Base-by-base conservation (phyloP, 495 filamentous ascomycete genomes). In the Penicillium robsamsonii region DNA sequence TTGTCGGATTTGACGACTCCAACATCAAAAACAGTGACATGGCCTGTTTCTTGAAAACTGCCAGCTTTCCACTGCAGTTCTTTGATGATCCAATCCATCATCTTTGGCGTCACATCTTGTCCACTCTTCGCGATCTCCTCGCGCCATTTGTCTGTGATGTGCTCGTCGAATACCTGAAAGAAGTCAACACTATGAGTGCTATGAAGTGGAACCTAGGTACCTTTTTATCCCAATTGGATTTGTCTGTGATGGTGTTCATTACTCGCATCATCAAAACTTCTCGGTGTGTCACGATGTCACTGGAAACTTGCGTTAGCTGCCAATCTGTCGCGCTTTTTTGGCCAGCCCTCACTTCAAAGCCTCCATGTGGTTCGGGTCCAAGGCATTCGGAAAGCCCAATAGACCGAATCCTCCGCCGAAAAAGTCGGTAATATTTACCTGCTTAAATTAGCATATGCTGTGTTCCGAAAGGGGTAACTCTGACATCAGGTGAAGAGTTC, bases 71-170 rank as follows among this genome's bases (percentile, higher is more conserved):
- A 76, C 11, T 72, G 70, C 11, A 84, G 65, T 57, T 86, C 83
- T 33, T 65, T 53, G 46, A 84, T 71, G 58, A 81, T 75, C 58
- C 70, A 77, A 15, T 82, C 71, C 49, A 80, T 70, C 80, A 85
- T 83, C 8, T 64, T 66, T 4, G 66, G 52, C 0, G 75, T 72
- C 2, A 82, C 57, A 51, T 75, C 75, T 24, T 62, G 42, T 0
- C 49, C 65, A 22, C 61, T 55, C 3, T 50, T 47, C 2, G 57
- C 29, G 15, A 72, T 58, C 53, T 79, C 75, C 11, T 68, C 41
- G 3, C 65, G 62, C 76, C 78, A 80, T 53, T 72, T 71, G 0
- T 45, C 27, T 0, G 68, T 66, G 50, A 76, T 74, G 38, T 56
- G 42, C 3, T 79, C 70, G 57, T 86, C 73, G 40, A 80, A 81